phyloP scores from a whole-genome alignment of 192 early-diverging fungal species.

The Thamnidium elegans region DNA sequence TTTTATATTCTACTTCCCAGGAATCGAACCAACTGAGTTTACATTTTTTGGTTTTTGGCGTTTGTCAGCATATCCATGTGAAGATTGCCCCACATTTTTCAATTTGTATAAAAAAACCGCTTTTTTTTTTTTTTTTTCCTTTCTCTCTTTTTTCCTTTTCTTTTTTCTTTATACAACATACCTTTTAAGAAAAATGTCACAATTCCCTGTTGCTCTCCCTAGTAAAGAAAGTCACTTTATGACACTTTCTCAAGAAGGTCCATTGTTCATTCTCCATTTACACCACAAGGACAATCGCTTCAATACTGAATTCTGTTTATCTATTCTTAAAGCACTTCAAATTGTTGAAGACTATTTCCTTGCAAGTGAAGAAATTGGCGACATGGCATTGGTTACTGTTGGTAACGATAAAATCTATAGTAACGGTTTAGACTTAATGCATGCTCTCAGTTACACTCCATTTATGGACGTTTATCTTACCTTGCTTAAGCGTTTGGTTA shows the following conservation, averaged over 20 bases:
- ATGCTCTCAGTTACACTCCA: slow-evolving; percentile 37
- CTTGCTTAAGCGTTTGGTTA: slow-evolving; percentile 60
- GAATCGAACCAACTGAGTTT: too few relatives aligned
- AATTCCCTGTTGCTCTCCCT: slow-evolving; percentile 28
- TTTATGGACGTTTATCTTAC: slow-evolving; percentile 53
- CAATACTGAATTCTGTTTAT: slow-evolving; percentile 50
- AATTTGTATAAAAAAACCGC: not conserved
- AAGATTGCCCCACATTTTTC: not conserved
- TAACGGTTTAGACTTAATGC: slow-evolving; percentile 61
- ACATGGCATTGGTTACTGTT: slow-evolving; percentile 59
- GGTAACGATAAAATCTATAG: slow-evolving; percentile 70
- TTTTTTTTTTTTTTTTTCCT: not conserved
- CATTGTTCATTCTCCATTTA: slow-evolving; percentile 63
- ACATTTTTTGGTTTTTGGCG: not conserved
- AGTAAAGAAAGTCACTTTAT: slow-evolving; percentile 24
- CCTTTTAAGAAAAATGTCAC: slow-evolving; percentile 1
- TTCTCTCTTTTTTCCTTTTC: not conserved
- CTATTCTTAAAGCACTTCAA: slow-evolving; percentile 60
- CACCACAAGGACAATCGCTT: slow-evolving; percentile 70
- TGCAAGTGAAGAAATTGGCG: slow-evolving; percentile 36
- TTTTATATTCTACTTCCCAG: not conserved
- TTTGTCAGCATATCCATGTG: not conserved
- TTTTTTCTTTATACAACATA: not conserved
- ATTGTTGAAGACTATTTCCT: slow-evolving; percentile 47
- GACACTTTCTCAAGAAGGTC: slow-evolving; percentile 37